Evolutionary conservation across 2,329 filamentous ascomycete species (phyloP).

Genomic region (Fusarium chuoi): DNA sequence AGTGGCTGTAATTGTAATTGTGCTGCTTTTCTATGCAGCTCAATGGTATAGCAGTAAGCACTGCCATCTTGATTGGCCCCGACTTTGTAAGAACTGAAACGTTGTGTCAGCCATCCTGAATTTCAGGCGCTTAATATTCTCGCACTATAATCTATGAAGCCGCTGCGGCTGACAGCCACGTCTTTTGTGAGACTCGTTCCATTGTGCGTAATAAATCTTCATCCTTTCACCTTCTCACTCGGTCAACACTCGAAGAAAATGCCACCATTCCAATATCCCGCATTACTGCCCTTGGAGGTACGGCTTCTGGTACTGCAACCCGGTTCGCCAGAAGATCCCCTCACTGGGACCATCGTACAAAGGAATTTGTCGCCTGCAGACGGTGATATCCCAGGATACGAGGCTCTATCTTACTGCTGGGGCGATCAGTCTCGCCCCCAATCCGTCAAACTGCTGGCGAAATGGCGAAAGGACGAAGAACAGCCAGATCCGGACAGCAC

Average conservation of each 20-base stretch:
- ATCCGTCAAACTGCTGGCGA: background rate
- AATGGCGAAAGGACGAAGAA: background rate
- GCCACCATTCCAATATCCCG: background rate
- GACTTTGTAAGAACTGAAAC: no score
- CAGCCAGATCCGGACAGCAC: no score
- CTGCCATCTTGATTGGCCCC: no score
- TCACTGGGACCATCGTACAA: background rate
- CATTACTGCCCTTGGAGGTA: background rate
- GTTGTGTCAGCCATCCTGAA: no score
- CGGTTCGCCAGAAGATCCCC: background rate
- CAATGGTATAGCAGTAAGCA: no score
- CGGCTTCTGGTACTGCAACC: background rate
- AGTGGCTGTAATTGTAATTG: no score
- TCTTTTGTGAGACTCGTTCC: no score
- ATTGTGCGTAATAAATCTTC: background rate
- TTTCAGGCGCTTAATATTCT: no score
- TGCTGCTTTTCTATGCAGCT: no score
- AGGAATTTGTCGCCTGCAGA: background rate
- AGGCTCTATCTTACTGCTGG: constrained; percentile 4
- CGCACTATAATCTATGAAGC: no score
- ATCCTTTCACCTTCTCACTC: background rate
- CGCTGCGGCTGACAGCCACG: no score
- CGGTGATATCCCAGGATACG: background rate
- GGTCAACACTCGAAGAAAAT: background rate
- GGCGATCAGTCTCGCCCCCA: background rate